phyloP scores from a whole-genome alignment of 805 yeast genomes.

The Starmerella asiatica region DNA sequence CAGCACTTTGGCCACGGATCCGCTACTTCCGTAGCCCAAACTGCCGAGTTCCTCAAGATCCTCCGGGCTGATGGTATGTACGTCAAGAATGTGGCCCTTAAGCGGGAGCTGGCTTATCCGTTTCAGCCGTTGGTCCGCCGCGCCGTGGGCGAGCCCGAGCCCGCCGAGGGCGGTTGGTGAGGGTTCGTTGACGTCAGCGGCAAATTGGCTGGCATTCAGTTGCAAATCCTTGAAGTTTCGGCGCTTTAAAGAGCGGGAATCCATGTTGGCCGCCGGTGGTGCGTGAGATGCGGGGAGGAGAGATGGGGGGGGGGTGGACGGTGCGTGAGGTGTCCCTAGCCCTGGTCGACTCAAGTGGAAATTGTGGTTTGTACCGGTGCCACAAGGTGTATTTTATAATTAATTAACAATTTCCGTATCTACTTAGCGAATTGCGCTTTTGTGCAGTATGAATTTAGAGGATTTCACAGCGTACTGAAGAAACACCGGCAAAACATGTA shows the following conservation, averaged over 20 bases:
- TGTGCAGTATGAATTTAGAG: too few species aligned
- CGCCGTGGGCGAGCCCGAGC: slow-evolving; percentile 4
- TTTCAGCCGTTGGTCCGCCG: slow-evolving; percentile 3
- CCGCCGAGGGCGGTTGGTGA: slow-evolving; percentile 16
- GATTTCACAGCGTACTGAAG: too few species aligned
- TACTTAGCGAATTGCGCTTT: too few species aligned
- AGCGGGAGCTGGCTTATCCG: slow-evolving; percentile 6
- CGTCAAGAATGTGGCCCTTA: slow-evolving; percentile 5
- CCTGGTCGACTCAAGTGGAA: too few species aligned
- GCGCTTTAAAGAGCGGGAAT: slow-evolving; percentile 13
- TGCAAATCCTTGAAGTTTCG: slow-evolving; percentile 45
- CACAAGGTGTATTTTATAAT: too few species aligned
- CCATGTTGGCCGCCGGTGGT: slow-evolving; percentile 5
- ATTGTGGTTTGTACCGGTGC: too few species aligned
- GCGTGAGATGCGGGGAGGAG: background rate
- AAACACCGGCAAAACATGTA: too few species aligned
- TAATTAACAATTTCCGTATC: too few species aligned
- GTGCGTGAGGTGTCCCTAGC: too few species aligned
- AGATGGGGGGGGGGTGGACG: background rate
- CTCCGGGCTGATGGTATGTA: slow-evolving; percentile 30
- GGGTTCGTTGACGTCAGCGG: slow-evolving; percentile 2
- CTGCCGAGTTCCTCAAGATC: slow-evolving; percentile 65
- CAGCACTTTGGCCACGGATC: slow-evolving; percentile 75
- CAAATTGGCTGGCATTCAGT: slow-evolving; percentile 23
- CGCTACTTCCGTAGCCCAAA: slow-evolving; percentile 89